Conservation (phyloP, 306 rosid species). For the Astragalus glycyphyllos region DNA sequence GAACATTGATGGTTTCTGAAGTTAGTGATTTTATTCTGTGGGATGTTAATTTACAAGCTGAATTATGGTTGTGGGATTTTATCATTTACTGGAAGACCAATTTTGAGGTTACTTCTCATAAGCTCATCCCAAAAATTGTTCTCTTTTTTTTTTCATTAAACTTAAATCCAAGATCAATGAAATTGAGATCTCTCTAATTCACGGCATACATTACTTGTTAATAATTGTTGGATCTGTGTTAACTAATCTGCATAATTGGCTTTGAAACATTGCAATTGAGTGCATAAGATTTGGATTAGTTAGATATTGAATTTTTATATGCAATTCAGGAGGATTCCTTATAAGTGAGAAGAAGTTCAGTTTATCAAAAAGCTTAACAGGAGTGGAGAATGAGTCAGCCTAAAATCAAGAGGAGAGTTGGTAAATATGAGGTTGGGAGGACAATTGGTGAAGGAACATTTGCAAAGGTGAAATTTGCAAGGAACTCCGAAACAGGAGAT, state of each 20-base stretch:
- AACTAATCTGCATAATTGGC: constrained; percentile 30
- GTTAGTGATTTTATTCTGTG: constrained; percentile 36
- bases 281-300: constrained; percentile 12
- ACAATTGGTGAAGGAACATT: constrained; percentile 98
- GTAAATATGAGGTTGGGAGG: constrained; percentile 94
- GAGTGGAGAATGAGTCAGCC: constrained; percentile 75
- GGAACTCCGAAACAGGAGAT: constrained; percentile 78
- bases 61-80: constrained; percentile 42
- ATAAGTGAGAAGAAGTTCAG: constrained; percentile 36
- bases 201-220: constrained; percentile 34
- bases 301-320: constrained; percentile 39
- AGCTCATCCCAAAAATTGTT: constrained; percentile 26
- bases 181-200: constrained; percentile 28
- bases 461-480: constrained; percentile 93
- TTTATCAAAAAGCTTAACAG: constrained; percentile 30
- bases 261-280: constrained; percentile 8
- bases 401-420: constrained; percentile 85
- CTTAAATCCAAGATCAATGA: constrained; percentile 36
- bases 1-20: constrained; percentile 23
- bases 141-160: constrained; percentile 31
- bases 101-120: constrained; percentile 47
- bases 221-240: constrained; percentile 26
- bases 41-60: constrained; percentile 37
- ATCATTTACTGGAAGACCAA: constrained; percentile 37
- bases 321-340: constrained; percentile 45